phyloP scores from a whole-genome alignment of 176 grass and related monocot species.

The Ensete ventricosum region DNA sequence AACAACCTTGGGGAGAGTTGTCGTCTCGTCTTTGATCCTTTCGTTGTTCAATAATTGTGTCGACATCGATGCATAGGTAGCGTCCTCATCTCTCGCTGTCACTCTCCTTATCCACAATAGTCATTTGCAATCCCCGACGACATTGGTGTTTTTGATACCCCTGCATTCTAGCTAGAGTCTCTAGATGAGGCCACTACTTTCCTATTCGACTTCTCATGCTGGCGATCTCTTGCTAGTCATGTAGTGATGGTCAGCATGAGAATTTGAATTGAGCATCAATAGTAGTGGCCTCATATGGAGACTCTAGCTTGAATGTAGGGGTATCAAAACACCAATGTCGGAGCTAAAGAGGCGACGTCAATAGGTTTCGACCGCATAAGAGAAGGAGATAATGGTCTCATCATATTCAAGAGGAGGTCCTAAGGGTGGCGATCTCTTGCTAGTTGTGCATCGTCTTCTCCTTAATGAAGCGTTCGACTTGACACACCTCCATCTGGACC shows the following conservation, averaged over 20 bases:
- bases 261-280: not conserved
- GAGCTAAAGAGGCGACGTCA: constrained; percentile 36
- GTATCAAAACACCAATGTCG: not conserved
- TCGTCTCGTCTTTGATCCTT: constrained; percentile 21
- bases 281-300: not conserved
- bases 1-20: constrained; percentile 21
- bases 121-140: rapidly evolving
- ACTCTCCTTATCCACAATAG: no score
- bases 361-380: constrained; percentile 30
- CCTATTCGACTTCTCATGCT: constrained; percentile 10
- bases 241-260: not conserved
- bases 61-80: rapidly evolving
- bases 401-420: constrained; percentile 32
- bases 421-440: constrained; percentile 28
- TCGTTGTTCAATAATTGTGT: no score
- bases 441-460: constrained; percentile 49
- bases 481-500: constrained; percentile 55
- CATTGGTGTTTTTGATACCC: not conserved
- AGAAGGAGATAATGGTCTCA: constrained; percentile 21
- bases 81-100: no score
- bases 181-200: not conserved
- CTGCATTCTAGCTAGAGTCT: not conserved
- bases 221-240: not conserved
- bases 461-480: constrained; percentile 51
- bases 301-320: not conserved